Percentiles rank a stretch among this genome's conserved stretches.
phyloP scores from a whole-genome alignment of 2,329 filamentous ascomycete genomes.

The Cercospora nicotianae region DNA sequence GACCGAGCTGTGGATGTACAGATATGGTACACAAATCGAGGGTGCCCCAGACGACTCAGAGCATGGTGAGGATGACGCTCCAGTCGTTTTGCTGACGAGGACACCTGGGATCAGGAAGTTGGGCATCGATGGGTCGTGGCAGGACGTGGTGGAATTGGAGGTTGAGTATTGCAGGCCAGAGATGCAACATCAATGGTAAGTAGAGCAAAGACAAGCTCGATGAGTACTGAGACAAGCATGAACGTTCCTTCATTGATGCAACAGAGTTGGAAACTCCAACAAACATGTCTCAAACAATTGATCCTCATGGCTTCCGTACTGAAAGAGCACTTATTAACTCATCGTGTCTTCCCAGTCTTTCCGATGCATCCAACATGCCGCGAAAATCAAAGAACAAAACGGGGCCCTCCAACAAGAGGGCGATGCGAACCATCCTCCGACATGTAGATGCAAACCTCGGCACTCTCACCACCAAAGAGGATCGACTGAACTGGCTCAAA shows the following conservation, averaged over 20 bases:
- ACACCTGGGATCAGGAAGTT: neutral
- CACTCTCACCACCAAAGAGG: neutral
- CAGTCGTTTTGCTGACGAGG: neutral
- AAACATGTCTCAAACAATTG: slow-evolving; percentile 9
- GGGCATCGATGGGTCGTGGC: neutral
- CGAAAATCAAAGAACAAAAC: neutral
- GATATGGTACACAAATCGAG: neutral
- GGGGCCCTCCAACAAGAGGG: neutral
- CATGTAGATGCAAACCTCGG: neutral
- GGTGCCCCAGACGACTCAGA: neutral
- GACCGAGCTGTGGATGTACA: neutral
- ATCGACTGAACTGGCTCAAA: neutral
- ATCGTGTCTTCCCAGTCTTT: neutral
- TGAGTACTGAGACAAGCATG: neutral
- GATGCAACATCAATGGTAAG: neutral
- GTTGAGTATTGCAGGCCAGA: neutral
- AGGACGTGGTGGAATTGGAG: neutral
- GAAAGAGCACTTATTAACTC: neutral
- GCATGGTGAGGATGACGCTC: neutral
- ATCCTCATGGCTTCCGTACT: neutral
- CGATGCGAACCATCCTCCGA: slow-evolving; percentile 1
- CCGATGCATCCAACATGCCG: neutral
- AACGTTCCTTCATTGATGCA: slow-evolving; percentile 7
- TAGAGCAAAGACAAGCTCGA: neutral
- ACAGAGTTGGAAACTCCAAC: neutral